These are phyloP conservation scores for Sporothrix humicola DNA, from an alignment of 2,329 filamentous ascomycete genomes.

Conservation along the genomic window DNA sequence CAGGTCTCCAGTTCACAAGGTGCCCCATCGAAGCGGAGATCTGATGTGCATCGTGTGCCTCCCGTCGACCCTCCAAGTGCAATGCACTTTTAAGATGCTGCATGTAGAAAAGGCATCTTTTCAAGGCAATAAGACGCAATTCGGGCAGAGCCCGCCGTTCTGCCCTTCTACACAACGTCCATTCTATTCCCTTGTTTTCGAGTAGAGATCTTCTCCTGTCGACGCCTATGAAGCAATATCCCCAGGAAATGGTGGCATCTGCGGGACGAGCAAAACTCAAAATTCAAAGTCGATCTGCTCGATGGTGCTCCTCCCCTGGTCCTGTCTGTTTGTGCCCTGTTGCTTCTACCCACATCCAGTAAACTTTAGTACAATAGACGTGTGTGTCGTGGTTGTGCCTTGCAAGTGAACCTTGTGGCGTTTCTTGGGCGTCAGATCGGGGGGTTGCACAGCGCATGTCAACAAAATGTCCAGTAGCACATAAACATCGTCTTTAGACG, in stretches of 20 bases:
- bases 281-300: neutral
- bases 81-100: too few species aligned
- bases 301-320: neutral
- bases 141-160: neutral
- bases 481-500: neutral
- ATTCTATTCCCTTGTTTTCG: neutral
- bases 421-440: neutral
- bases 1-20: neutral
- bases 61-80: too few species aligned
- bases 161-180: neutral
- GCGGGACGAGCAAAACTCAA: neutral
- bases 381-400: neutral
- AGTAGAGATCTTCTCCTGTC: neutral
- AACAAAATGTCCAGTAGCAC: neutral
- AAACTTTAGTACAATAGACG: neutral
- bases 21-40: conserved; percentile 14
- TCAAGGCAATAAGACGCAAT: conserved; percentile 14
- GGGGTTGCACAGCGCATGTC: neutral
- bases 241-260: conserved; percentile 31
- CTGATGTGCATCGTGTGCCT: neutral
- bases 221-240: conserved; percentile 25
- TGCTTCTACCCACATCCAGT: too few species aligned
- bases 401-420: conserved; percentile 3
- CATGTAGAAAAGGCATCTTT: conserved; percentile 19
- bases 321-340: too few species aligned